A percentile compares a stretch with the other conserved stretches of the same genome.
These are phyloP conservation scores for Liriodendron chinense DNA, from an alignment of 164 flowering plant genomes.

Conservation along the genomic window DNA sequence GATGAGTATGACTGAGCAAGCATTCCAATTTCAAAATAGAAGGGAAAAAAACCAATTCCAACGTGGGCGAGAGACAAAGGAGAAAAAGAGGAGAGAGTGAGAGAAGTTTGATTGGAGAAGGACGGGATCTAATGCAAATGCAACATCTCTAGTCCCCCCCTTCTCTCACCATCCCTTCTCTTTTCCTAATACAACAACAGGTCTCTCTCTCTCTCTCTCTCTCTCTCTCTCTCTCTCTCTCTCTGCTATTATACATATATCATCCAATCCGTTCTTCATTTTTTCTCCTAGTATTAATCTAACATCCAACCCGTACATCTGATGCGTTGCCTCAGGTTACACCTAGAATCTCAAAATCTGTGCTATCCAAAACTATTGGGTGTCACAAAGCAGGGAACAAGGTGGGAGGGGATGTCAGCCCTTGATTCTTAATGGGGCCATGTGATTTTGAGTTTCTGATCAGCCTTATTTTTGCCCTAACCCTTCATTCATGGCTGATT, in stretches of 20 bases:
- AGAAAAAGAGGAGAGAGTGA: background rate
- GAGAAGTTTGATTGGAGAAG: slow-evolving; percentile 6
- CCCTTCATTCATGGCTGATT: too few species aligned
- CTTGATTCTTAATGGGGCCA: too few species aligned
- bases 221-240: background rate
- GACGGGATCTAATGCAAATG: slow-evolving; percentile 2
- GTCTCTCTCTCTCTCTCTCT: background rate
- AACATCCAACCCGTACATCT: background rate
- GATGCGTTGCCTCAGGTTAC: too few species aligned
- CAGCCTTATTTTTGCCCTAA: too few species aligned
- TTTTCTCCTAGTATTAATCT: too few species aligned
- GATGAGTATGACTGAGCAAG: background rate
- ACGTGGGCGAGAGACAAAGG: background rate
- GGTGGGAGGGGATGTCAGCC: too few species aligned
- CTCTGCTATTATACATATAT: too few species aligned
- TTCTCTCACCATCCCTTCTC: background rate
- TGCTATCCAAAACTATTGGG: too few species aligned
- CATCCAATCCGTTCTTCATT: too few species aligned
- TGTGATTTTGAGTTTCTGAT: too few species aligned
- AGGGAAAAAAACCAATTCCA: background rate
- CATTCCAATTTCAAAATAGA: background rate
- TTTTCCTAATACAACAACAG: slow-evolving; percentile 3
- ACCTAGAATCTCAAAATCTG: too few species aligned
- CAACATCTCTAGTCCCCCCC: background rate
- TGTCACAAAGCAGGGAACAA: too few species aligned